phyloP scores from a whole-genome alignment of 1,284 basidiomycete genomes.

The Ganoderma sinense region DNA sequence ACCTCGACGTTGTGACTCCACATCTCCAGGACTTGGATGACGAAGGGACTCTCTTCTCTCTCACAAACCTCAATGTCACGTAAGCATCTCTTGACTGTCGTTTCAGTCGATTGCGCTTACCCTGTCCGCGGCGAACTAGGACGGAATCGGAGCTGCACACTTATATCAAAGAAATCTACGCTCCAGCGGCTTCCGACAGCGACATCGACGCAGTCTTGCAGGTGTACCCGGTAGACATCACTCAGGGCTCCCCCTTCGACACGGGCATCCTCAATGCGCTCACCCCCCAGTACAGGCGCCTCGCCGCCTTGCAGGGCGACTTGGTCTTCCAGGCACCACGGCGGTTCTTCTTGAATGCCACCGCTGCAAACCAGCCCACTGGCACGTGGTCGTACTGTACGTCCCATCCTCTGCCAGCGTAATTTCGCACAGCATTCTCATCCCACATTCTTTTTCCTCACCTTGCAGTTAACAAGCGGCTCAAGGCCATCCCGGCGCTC shows the following conservation, averaged over 20 bases:
- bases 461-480: conserved; percentile 52
- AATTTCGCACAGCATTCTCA: too few species aligned
- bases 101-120: background rate
- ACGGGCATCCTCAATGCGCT: conserved; percentile 51
- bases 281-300: conserved; percentile 56
- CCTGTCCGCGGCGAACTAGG: conserved; percentile 1
- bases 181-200: conserved; percentile 38
- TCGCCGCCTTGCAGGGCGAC: conserved; percentile 59
- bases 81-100: background rate
- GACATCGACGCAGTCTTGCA: conserved; percentile 42
- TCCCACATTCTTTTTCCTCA: background rate
- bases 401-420: conserved; percentile 23
- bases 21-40: conserved; percentile 42
- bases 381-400: conserved; percentile 54
- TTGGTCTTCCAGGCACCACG: conserved; percentile 58
- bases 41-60: conserved; percentile 40
- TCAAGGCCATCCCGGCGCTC: conserved; percentile 46
- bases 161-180: conserved; percentile 35
- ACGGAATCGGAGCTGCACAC: conserved; percentile 20
- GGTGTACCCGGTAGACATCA: conserved; percentile 52
- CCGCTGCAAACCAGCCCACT: conserved; percentile 50
- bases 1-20: too few species aligned
- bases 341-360: conserved; percentile 39
- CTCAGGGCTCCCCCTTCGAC: conserved; percentile 57
- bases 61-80: conserved; percentile 25